A percentile compares a stretch with the other conserved stretches of the same genome.
Evolutionary conservation across 345 rosid genomes (phyloP).

Genomic region (Leavenworthia alabamica): DNA sequence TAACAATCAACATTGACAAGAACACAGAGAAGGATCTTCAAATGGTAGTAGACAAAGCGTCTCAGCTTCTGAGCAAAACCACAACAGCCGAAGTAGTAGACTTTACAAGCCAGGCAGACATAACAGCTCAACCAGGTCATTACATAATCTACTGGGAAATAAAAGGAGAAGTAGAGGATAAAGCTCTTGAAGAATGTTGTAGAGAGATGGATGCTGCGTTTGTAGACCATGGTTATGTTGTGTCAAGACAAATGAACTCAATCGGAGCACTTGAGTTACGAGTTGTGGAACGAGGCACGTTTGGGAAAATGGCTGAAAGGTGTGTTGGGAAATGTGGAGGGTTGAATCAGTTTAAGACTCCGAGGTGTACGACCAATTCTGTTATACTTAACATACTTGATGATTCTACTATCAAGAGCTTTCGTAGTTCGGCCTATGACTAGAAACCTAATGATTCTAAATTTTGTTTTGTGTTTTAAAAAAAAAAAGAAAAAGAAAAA

Average conservation of each 20-base stretch:
- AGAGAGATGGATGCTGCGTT: conserved; percentile 69
- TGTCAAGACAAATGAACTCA: conserved; percentile 61
- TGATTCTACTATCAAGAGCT: conserved; percentile 45
- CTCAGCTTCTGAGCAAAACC: conserved; percentile 40
- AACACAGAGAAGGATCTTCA: conserved; percentile 94
- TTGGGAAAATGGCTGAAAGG: conserved; percentile 63
- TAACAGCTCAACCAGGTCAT: conserved; percentile 57
- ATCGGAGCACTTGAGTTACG: conserved; percentile 87
- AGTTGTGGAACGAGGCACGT: conserved; percentile 65
- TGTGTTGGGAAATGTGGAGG: conserved; percentile 72
- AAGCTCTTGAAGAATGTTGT: conserved; percentile 61
- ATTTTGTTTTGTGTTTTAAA: conserved; percentile 6
- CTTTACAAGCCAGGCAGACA: conserved; percentile 79
- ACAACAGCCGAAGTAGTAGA: conserved; percentile 63
- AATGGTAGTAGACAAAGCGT: conserved; percentile 62
- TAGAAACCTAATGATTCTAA: background rate
- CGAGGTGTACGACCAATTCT: conserved; percentile 72
- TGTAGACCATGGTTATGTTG: conserved; percentile 75
- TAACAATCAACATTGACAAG: conserved; percentile 86
- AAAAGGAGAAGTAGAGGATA: conserved; percentile 66
- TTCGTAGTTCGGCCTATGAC: conserved; percentile 58
- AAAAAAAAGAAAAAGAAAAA: no score
- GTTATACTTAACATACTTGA: conserved; percentile 60
- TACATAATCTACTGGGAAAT: conserved; percentile 91
- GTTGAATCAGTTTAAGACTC: conserved; percentile 89